Percentiles rank a stretch among this genome's conserved stretches.
Evolutionary conservation across 306 rosid genomes (phyloP).

Genomic region (Fagus sylvatica): DNA sequence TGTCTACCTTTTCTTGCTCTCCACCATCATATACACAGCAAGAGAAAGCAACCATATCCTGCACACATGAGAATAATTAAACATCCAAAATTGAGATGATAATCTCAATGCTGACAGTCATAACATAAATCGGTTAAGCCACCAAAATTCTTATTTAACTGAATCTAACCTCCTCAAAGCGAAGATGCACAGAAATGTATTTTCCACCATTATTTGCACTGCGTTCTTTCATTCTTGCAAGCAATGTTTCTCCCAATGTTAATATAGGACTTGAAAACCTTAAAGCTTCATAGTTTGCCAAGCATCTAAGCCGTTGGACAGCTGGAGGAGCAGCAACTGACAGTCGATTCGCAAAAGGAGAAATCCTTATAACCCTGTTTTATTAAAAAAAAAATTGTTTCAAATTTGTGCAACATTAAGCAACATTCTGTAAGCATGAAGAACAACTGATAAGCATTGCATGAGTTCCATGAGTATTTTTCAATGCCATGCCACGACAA

Average conservation of each 20-base stretch:
- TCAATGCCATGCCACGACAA: slow-evolving; percentile 1
- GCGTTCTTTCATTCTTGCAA: slow-evolving; percentile 78
- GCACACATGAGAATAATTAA: slow-evolving; percentile 29
- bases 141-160: slow-evolving; percentile 4
- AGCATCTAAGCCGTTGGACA: slow-evolving; percentile 89
- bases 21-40: slow-evolving; percentile 96
- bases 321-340: slow-evolving; percentile 94
- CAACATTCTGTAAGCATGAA: background rate
- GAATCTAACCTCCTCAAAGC: slow-evolving; percentile 91
- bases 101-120: slow-evolving; percentile 13
- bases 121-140: slow-evolving; percentile 12
- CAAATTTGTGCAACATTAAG: background rate
- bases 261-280: slow-evolving; percentile 72
- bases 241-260: slow-evolving; percentile 74
- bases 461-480: background rate
- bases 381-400: background rate
- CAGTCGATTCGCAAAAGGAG: slow-evolving; percentile 95
- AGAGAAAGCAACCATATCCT: slow-evolving; percentile 99
- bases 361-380: slow-evolving; percentile 87
- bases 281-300: slow-evolving; percentile 86
- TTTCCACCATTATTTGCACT: slow-evolving; percentile 83
- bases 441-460: background rate
- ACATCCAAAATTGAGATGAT: slow-evolving; percentile 20
- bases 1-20: slow-evolving; percentile 67
- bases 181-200: slow-evolving; percentile 93